Evolutionary conservation across 139 green algal genomes (phyloP), one percentile per base, ranked within the genome.

Genomic region (Edaphochlamys debaryana): DNA sequence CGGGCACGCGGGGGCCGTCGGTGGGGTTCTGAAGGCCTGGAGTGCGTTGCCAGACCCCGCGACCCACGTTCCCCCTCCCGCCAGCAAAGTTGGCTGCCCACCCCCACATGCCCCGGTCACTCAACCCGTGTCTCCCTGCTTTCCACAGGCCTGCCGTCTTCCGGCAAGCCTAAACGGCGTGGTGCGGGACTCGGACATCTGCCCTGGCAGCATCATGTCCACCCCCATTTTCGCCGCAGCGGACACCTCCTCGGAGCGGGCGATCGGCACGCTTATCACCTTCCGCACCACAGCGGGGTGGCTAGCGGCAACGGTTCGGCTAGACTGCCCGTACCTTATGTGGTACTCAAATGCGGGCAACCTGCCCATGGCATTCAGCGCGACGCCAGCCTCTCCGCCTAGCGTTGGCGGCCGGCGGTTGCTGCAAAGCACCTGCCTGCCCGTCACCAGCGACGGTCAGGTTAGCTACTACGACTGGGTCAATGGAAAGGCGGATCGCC

Each of bases 261-360:
- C 60, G 45, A 74, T 83, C 42, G 77, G 77, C 45, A 67, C 64
- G 7, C 77, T 83, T 25, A 67, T 83, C 45, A 54, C 63, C 9
- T 83, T 38, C 77, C 63, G 77, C 23, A 75, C 77, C 6, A 29
- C 25, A 9, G 42, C 45, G 9, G 77, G 77, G 34, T 83, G 64
- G 63, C 64, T 83, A 4, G 27, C 74, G 15, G 9, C 45, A 2
- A 83, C 77, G 3, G 64, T 83, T 2, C 77, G 77, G 22, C 77
- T 83, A 34, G 77, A 83, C 48, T 83, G 77, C 77, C 77, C 77
- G 5, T 83, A 64, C 63, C 45, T 83, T 32, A 27, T 37, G 11
- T 73, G 34, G 42, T 83, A 75, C 36, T 67, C 42, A 11, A 52
- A 75, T 42, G 54, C 67, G 23, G 63, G 45, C 63, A 67, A 52